These are phyloP conservation scores for Lentinula lateritia DNA, from an alignment of 768 basidiomycete genomes.

Conservation along the genomic window DNA sequence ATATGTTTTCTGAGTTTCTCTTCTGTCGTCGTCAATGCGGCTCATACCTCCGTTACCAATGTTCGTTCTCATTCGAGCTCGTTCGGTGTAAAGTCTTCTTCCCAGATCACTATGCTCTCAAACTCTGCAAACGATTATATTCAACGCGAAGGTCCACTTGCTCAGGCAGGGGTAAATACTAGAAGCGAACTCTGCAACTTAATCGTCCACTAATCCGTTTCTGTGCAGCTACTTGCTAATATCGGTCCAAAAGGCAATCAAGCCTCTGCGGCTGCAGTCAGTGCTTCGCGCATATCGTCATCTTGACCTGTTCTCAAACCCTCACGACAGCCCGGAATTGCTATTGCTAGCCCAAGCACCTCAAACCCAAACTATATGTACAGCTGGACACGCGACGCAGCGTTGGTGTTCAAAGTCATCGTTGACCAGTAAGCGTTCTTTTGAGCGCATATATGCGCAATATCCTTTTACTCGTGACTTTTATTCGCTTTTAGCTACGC, in stretches of 20 bases:
- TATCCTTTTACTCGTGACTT: neutral
- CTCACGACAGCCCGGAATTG: constrained; percentile 27
- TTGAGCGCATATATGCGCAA: neutral
- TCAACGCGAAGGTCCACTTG: neutral
- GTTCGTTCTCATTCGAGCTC: neutral
- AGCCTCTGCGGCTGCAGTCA: constrained; percentile 44
- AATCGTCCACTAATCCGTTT: neutral
- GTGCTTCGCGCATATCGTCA: neutral
- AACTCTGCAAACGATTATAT: neutral
- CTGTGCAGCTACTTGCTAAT: constrained; percentile 60
- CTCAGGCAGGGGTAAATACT: neutral
- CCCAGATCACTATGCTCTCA: neutral
- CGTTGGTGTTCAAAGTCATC: constrained; percentile 52
- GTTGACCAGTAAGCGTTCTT: constrained; percentile 30
- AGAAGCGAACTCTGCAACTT: no score
- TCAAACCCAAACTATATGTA: constrained; percentile 51
- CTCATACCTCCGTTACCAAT: neutral
- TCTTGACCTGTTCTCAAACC: neutral
- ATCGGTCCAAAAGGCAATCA: constrained; percentile 56
- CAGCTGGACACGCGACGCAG: constrained; percentile 65
- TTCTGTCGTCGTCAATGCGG: neutral
- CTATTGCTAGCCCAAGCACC: constrained; percentile 44
- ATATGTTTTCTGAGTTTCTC: neutral
- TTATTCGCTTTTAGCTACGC: neutral
- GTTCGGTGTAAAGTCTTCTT: neutral